Base-by-base conservation (phyloP, 2,329 filamentous ascomycete species). In the Cercospora janseana region DNA sequence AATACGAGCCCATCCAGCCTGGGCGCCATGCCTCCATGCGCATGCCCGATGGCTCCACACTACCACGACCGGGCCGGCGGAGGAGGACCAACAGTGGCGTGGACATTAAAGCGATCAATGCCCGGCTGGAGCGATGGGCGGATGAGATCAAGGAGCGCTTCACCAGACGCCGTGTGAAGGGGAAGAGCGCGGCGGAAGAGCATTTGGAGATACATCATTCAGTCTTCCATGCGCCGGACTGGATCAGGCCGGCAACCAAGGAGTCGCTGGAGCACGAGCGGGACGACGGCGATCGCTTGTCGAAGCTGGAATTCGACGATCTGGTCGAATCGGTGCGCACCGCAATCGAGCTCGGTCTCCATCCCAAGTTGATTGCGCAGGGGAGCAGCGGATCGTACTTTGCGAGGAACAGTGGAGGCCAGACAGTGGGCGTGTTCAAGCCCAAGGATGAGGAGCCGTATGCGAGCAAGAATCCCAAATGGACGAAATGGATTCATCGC, bases 381-480 rank as follows among this genome's bases (percentile, higher is more conserved):
- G 93, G 93, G 29, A 97, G 92, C 71, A 97, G 93, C 3, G 93
- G 93, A 41, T 96, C 91, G 70, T 98, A 98, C 73, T 98, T 98
- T 77, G 93, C 93, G 20, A 81, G 91, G 52, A 95, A 95, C 63
- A 81, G 81, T 1, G 86, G 92, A 49, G 93, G 93, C 44, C 96
- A 95, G 73, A 88, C 96, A 12, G 89, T 98, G 3, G 93, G 91
- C 27, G 93, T 98, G 4, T 98, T 98, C 74, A 98, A 98, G 70
- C 93, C 93, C 32, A 98, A 98, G 72, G 93, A 98, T 62, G 93
- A 98, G 72, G 94, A 98, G 70, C 93, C 93, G 1, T 98, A 96
- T 66, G 93, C 93, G 1, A 93, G 88, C 24, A 87, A 89, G 60
- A 98, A 98, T 66, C 93, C 93, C 4, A 98, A 98, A 69, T 54